Evolutionary conservation across 768 basidiomycete species (phyloP).

Genomic region (Suillus clintonianus): DNA sequence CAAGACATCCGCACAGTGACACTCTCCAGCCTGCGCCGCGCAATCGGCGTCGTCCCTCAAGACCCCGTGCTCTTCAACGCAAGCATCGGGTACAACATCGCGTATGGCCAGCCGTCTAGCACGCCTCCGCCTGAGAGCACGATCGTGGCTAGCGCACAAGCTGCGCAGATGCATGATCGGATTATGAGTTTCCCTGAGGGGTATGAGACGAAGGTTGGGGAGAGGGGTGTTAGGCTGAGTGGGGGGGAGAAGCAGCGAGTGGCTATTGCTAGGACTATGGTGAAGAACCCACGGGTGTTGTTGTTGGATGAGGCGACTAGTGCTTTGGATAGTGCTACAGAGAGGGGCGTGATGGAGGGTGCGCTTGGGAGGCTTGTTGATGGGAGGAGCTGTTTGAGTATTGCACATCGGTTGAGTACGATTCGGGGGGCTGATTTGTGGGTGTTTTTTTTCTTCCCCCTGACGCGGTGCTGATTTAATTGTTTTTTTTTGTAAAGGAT

Average conservation of each 20-base stretch:
- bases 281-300: slow-evolving; percentile 84
- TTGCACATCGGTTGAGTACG: slow-evolving; percentile 34
- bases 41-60: slow-evolving; percentile 84
- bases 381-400: slow-evolving; percentile 30
- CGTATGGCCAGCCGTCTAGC: slow-evolving; percentile 55
- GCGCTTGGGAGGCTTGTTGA: slow-evolving; percentile 8
- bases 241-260: slow-evolving; percentile 93
- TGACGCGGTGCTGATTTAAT: not conserved
- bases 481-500: slow-evolving; percentile 53
- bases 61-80: slow-evolving; percentile 67
- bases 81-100: slow-evolving; percentile 73
- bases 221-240: slow-evolving; percentile 79
- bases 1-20: slow-evolving; percentile 88
- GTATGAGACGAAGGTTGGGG: slow-evolving; percentile 88
- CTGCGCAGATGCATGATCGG: slow-evolving; percentile 87
- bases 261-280: slow-evolving; percentile 81
- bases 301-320: slow-evolving; percentile 81
- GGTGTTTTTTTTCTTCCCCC: slow-evolving; percentile 21
- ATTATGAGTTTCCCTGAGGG: slow-evolving; percentile 83
- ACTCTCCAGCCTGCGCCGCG: slow-evolving; percentile 72
- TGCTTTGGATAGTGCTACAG: slow-evolving; percentile 87
- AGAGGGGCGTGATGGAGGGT: slow-evolving; percentile 84
- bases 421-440: slow-evolving; percentile 65
- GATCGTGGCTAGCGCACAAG: slow-evolving; percentile 75
- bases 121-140: slow-evolving; percentile 58